These are phyloP conservation scores for Sporisorium iseilematis-ciliati DNA, from an alignment of 1,284 basidiomycete genomes.

Conservation along the genomic window DNA sequence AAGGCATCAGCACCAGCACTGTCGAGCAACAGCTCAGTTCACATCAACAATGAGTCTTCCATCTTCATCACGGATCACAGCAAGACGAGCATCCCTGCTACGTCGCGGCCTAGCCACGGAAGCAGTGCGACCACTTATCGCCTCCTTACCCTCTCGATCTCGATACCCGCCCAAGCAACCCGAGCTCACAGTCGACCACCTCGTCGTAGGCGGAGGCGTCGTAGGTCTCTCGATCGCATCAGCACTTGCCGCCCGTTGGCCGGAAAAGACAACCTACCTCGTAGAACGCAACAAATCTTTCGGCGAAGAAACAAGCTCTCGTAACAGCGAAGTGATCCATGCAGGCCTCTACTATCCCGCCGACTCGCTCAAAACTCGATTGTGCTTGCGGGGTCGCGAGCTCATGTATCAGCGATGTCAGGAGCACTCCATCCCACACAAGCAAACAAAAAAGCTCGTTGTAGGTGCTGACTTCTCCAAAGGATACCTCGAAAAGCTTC, in stretches of 20 bases:
- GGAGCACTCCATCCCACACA: slow-evolving; percentile 77
- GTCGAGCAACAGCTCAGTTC: neutral
- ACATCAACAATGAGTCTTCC: slow-evolving; percentile 5
- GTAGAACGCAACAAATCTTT: slow-evolving; percentile 79
- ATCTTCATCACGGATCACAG: slow-evolving; percentile 6
- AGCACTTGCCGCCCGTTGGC: slow-evolving; percentile 78
- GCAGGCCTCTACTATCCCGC: slow-evolving; percentile 81
- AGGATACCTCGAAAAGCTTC: slow-evolving; percentile 53
- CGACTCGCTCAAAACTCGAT: slow-evolving; percentile 84
- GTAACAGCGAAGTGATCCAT: slow-evolving; percentile 96
- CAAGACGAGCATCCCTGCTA: neutral
- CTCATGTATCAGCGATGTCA: slow-evolving; percentile 85
- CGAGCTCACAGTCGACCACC: slow-evolving; percentile 83
- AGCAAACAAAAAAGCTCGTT: slow-evolving; percentile 80
- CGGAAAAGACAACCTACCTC: slow-evolving; percentile 81
- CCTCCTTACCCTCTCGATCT: slow-evolving; percentile 41
- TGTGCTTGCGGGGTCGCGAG: slow-evolving; percentile 88
- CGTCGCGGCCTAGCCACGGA: slow-evolving; percentile 30
- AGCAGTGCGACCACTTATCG: slow-evolving; percentile 41
- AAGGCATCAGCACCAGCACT: neutral
- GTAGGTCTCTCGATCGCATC: slow-evolving; percentile 89
- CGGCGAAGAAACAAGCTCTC: slow-evolving; percentile 73
- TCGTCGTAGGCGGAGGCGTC: slow-evolving; percentile 92
- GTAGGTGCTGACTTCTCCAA: slow-evolving; percentile 63
- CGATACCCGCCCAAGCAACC: slow-evolving; percentile 72